Percentiles rank a stretch among this genome's conserved stretches.
Evolutionary conservation across 2,329 filamentous ascomycete genomes (phyloP).

Genomic region (Arachnomyces sp.): DNA sequence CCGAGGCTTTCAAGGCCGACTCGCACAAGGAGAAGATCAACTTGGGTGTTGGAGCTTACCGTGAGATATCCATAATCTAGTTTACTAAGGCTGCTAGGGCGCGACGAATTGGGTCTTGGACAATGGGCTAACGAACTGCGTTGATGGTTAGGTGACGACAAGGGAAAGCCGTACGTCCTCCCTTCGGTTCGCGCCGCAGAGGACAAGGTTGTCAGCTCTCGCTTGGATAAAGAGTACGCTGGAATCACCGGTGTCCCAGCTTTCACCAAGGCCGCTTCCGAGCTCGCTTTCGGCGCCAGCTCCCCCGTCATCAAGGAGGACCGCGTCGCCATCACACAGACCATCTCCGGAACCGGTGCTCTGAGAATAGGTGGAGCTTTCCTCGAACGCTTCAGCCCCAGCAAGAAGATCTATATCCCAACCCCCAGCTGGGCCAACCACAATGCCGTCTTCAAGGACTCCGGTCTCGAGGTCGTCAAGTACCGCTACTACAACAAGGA

Average conservation of each 20-base stretch:
- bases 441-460: conserved; percentile 89
- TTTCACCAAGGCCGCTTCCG: conserved; percentile 85
- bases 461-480: conserved; percentile 81
- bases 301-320: conserved; percentile 64
- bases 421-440: conserved; percentile 98
- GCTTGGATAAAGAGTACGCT: conserved; percentile 93
- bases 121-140: conserved; percentile 3
- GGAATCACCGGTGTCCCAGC: conserved; percentile 92
- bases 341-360: conserved; percentile 95
- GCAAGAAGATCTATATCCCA: conserved; percentile 95
- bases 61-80: conserved; percentile 32
- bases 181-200: conserved; percentile 87
- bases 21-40: conserved; percentile 94
- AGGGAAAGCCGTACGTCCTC: conserved; percentile 95
- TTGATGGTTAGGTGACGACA: conserved; percentile 58
- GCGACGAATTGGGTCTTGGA: not conserved
- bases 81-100: not conserved
- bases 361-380: conserved; percentile 92
- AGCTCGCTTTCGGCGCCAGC: conserved; percentile 80
- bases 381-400: conserved; percentile 82
- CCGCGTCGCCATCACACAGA: conserved; percentile 87
- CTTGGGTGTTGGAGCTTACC: conserved; percentile 95
- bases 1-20: conserved; percentile 98
- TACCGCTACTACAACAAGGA: conserved; percentile 99
- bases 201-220: conserved; percentile 68